Evolutionary conservation across 225 moss, liverwort and hornwort species (phyloP).

Genomic region (Sphagnum tenellum): DNA sequence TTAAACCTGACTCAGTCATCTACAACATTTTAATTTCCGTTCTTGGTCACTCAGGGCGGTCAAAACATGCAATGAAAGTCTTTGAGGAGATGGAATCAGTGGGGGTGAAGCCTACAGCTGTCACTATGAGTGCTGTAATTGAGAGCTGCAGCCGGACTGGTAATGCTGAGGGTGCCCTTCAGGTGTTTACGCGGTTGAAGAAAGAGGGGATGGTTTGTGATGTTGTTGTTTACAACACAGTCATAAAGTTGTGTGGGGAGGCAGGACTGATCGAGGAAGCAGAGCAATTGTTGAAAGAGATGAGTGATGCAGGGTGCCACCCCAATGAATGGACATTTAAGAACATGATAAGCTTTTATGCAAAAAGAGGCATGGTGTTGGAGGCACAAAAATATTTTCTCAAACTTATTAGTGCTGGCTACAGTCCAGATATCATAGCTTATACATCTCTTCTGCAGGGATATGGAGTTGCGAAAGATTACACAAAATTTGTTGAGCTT

Average conservation of each 20-base stretch:
- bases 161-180: slow-evolving; percentile 58
- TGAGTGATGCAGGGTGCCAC: slow-evolving; percentile 38
- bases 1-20: slow-evolving; percentile 67
- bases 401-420: slow-evolving; percentile 46
- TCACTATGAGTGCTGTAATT: slow-evolving; percentile 72
- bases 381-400: slow-evolving; percentile 61
- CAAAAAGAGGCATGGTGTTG: slow-evolving; percentile 58
- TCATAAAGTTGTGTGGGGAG: slow-evolving; percentile 87
- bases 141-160: slow-evolving; percentile 67
- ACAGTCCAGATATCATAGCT: slow-evolving; percentile 58
- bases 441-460: slow-evolving; percentile 75
- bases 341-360: slow-evolving; percentile 60
- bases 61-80: slow-evolving; percentile 60
- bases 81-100: slow-evolving; percentile 68
- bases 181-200: slow-evolving; percentile 51
- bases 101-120: slow-evolving; percentile 68
- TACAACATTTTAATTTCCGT: slow-evolving; percentile 74
- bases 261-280: slow-evolving; percentile 54
- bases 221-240: slow-evolving; percentile 72
- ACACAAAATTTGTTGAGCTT: slow-evolving; percentile 36
- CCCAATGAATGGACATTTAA: slow-evolving; percentile 70
- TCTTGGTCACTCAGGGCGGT: slow-evolving; percentile 59
- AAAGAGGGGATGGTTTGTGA: slow-evolving; percentile 55
- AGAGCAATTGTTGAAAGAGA: slow-evolving; percentile 44
- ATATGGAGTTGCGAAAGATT: slow-evolving; percentile 64